These are phyloP conservation scores for Candida sp. DNA, from an alignment of 1,139 yeast species.

Conservation along the genomic window DNA sequence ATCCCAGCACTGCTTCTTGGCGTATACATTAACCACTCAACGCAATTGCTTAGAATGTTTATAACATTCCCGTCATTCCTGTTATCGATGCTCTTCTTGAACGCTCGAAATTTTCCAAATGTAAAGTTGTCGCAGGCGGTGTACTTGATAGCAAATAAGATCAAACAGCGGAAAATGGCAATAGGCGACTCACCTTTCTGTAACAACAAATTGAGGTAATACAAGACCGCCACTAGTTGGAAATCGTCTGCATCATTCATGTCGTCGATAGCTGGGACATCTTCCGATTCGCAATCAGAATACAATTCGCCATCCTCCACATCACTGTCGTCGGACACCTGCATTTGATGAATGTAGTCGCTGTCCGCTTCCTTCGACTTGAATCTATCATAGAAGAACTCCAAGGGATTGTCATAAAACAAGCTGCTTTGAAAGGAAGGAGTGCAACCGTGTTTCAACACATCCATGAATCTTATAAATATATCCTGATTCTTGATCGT, in stretches of 20 bases:
- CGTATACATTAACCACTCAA: slow-evolving; percentile 15
- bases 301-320: slow-evolving; percentile 19
- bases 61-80: slow-evolving; percentile 5
- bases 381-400: slow-evolving; percentile 12
- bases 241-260: background rate
- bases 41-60: slow-evolving; percentile 6
- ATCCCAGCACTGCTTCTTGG: background rate
- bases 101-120: slow-evolving; percentile 9
- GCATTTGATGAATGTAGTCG: slow-evolving; percentile 26
- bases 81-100: slow-evolving; percentile 7
- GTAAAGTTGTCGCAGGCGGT: slow-evolving; percentile 15
- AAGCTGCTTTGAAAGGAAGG: background rate
- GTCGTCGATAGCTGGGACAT: background rate
- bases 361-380: slow-evolving; percentile 12
- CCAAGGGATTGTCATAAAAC: slow-evolving; percentile 6
- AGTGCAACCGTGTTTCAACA: background rate
- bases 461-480: slow-evolving; percentile 1
- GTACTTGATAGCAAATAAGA: slow-evolving; percentile 27
- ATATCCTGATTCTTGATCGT: background rate
- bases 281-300: slow-evolving; percentile 22
- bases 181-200: slow-evolving; percentile 27
- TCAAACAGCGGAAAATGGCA: slow-evolving; percentile 22
- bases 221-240: slow-evolving; percentile 9
- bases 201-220: slow-evolving; percentile 19
- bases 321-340: slow-evolving; percentile 40